Evolutionary conservation across 148 eudicot genomes (phyloP).

Genomic region (Cornus florida): DNA sequence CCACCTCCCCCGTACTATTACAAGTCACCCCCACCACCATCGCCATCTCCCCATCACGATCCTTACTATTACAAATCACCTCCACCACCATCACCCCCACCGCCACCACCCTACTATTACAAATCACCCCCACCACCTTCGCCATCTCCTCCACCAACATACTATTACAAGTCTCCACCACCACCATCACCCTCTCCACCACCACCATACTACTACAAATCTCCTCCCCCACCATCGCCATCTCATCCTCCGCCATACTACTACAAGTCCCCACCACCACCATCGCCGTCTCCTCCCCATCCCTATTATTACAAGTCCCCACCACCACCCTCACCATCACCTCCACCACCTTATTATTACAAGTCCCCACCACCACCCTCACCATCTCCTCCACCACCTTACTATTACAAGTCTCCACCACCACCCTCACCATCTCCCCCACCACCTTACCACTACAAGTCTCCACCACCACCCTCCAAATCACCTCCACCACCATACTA

Average conservation of each 20-base stretch:
- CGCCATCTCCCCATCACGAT: not conserved
- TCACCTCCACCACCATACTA: slow-evolving; percentile 12
- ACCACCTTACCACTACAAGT: slow-evolving; percentile 26
- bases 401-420: slow-evolving; percentile 16
- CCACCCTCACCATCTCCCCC: slow-evolving; percentile 23
- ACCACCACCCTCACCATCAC: slow-evolving; percentile 21
- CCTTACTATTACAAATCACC: slow-evolving; percentile 29
- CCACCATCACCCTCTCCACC: slow-evolving; percentile 34
- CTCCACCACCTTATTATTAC: slow-evolving; percentile 17
- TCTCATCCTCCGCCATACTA: slow-evolving; percentile 19
- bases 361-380: slow-evolving; percentile 30
- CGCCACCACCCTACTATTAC: slow-evolving; percentile 25
- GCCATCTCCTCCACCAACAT: slow-evolving; percentile 15
- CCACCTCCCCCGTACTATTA: slow-evolving; percentile 32
- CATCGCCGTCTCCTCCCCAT: slow-evolving; percentile 14
- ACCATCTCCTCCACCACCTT: slow-evolving; percentile 29
- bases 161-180: slow-evolving; percentile 16
- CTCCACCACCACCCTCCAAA: slow-evolving; percentile 28
- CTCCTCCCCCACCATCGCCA: slow-evolving; percentile 18
- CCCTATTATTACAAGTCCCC: slow-evolving; percentile 29
- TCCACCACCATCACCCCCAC: slow-evolving; percentile 22
- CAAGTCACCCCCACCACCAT: slow-evolving; percentile 36
- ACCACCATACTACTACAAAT: slow-evolving; percentile 25
- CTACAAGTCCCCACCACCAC: slow-evolving; percentile 34
- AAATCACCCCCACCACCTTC: slow-evolving; percentile 31